Evolutionary conservation across 2,329 filamentous ascomycete species (phyloP), one percentile per base, ranked within the genome.

Genomic region (Albophoma yamanashiensis): DNA sequence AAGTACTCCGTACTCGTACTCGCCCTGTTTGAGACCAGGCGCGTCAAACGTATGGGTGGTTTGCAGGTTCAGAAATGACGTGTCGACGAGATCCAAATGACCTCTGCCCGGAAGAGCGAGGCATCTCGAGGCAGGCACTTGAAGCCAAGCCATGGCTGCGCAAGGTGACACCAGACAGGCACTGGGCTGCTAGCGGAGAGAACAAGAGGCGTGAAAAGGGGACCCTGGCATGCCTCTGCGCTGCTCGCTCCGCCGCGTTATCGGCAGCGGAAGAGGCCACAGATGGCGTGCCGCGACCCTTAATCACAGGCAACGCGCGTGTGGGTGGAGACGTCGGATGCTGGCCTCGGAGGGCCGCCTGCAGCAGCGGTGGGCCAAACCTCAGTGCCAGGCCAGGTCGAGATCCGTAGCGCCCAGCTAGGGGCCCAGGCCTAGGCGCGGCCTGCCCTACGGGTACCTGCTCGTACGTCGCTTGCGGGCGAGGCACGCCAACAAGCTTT

Each of bases 201-300:
- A 34, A 52, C 27, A 52, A 12, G 22, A 50, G 25, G 14, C 14
- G 11, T 2, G 17, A 52, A 9, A 52, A 7, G 34, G 27, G 45
- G 12, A 12, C 17, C 27, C 27, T 52, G 47, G 47, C 31, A 53
- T 53, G 31, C 50, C 20, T 20, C 31, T 14, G 50, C 9, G 50
- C 50, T n/a, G 47, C 27, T 31, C 4, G 47, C 17, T 34, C 27
- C 8, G 47, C 47, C 2, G 50, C 50, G 50, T 53, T 53, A 52
- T 53, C 50, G 50, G 27, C 50, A 53, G 27, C 50, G 50, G 50
- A 34, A 31, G 50, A n/a, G 39, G 55, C n/a, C 34, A 56, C 20
- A 40, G 55, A 57, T 57, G 55, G 55, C 40, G 55, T 57, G 55
- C 40, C 55, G 38, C 38, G 39, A 43, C 55, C 55, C 55, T 56